Evolutionary conservation across 2,329 filamentous ascomycete species (phyloP), one percentile per base, ranked within the genome.

Genomic region (Clonostachys sp.): DNA sequence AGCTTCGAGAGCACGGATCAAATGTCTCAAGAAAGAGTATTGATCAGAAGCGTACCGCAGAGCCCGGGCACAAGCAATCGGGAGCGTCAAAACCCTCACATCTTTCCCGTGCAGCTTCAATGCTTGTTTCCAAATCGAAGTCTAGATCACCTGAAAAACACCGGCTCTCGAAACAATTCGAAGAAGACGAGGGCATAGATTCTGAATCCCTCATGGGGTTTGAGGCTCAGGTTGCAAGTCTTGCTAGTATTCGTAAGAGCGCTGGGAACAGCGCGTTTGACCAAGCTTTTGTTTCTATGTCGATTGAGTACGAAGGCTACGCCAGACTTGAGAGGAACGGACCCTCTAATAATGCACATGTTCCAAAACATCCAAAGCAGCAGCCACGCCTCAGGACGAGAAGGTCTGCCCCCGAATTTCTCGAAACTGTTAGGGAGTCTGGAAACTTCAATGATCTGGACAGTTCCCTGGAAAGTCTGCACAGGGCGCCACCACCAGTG

Each of bases 401-500:
- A n/a, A 48, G 46, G 16, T 62, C 60, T 1, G 53, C 57, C 3
- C 62, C 61, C 14, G 56, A 60, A 13, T 52, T 65, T 13, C 55
- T 60, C 20, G 51, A 49, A 16, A 47, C 45, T 12, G 53, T 49
- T 6, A 44, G 42, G 8, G 48, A 49, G 40, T 45, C 47, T 7
- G 47, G 42, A 20, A 44, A 24, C 36, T 43, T 43, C 30, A 43
- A 43, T 8, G 43, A 38, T 5, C 34, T 49, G 6, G 34, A 42
- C 30, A 46, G 44, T 18, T 44, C 38, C 18, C 45, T 35, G 34
- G 41, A 49, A 41, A 49, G 44, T 35, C 40, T 44, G 47, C 55
- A 61, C 10, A 67, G 56, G 46, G 64, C 66, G 0, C 63, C 67
- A 4, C 68, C 70, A 1, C 70, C 72, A 0, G 62, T 73, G 30